Conservation (phyloP, 2,329 filamentous ascomycete genomes). For the Pseudogymnoascus sp. region DNA sequence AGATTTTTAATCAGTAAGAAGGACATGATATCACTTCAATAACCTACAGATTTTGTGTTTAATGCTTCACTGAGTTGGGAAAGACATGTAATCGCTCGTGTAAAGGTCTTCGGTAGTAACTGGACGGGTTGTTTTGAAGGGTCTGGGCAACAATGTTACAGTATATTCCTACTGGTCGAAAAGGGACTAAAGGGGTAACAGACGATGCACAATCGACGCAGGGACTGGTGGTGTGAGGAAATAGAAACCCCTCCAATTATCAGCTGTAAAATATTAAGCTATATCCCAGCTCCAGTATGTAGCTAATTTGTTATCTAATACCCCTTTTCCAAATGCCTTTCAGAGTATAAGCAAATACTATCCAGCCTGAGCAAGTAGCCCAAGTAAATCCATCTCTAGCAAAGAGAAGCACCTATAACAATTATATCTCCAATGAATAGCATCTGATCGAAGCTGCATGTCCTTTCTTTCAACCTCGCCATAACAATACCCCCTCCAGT, state of each 20-base stretch:
- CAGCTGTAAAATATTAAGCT: background rate
- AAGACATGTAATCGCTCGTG: background rate
- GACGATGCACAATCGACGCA: background rate
- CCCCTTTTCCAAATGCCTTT: background rate
- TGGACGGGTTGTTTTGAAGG: too few relatives aligned
- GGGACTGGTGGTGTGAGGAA: background rate
- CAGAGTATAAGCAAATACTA: constrained; percentile 8
- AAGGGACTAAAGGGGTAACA: background rate
- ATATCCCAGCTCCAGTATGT: background rate
- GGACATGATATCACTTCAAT: background rate
- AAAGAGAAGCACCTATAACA: constrained; percentile 8
- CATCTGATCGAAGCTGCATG: constrained; percentile 1
- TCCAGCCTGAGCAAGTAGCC: constrained; percentile 11
- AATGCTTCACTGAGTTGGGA: background rate
- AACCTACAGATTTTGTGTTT: background rate
- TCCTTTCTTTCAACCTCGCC: constrained; percentile 77
- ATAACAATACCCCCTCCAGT: background rate
- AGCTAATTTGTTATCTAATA: background rate
- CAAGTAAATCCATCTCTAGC: background rate
- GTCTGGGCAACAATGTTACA: background rate
- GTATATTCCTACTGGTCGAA: background rate
- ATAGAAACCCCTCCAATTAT: background rate
- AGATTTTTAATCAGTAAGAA: background rate
- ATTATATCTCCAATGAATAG: background rate
- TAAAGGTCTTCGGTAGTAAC: background rate